Percentiles rank a stretch among this genome's conserved stretches.
These are phyloP conservation scores for Trichoderma citrinoviride DNA, from an alignment of 2,329 filamentous ascomycete genomes.

Conservation along the genomic window DNA sequence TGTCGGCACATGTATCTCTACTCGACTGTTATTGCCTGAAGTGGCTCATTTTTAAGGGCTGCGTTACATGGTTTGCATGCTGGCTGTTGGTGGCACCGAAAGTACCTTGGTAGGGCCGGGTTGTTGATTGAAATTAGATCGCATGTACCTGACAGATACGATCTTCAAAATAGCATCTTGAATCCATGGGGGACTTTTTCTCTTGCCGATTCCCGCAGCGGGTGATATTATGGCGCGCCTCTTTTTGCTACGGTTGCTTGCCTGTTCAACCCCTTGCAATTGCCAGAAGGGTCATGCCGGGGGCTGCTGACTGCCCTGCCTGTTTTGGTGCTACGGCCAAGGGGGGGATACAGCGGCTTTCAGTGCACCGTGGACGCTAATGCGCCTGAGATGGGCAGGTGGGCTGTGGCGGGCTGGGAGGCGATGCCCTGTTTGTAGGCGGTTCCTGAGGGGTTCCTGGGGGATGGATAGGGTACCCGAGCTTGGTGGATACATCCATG, in stretches of 20 bases:
- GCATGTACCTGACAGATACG: too few species aligned
- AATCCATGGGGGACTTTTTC: not conserved
- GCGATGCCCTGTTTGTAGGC: too few species aligned
- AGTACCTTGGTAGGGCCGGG: too few species aligned
- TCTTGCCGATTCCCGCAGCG: too few species aligned
- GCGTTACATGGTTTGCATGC: not conserved
- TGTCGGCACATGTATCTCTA: not conserved
- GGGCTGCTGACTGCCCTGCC: not conserved
- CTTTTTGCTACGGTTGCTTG: not conserved
- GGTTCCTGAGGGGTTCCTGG: too few species aligned
- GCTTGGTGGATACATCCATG: too few species aligned
- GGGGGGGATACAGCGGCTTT: not conserved
- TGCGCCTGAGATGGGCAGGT: not conserved
- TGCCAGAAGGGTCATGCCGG: too few species aligned
- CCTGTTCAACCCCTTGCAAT: too few species aligned
- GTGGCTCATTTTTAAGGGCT: not conserved
- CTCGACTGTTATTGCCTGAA: not conserved
- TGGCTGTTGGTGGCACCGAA: not conserved
- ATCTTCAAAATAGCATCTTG: not conserved
- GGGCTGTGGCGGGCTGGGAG: not conserved
- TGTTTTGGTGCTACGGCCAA: not conserved
- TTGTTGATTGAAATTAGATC: not conserved
- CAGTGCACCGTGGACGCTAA: constrained; percentile 2
- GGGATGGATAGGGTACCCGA: too few species aligned
- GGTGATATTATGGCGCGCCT: not conserved